A percentile compares a stretch with the other conserved stretches of the same genome.
Evolutionary conservation across 768 basidiomycete genomes (phyloP).

Genomic region (Amanita fuliginea): DNA sequence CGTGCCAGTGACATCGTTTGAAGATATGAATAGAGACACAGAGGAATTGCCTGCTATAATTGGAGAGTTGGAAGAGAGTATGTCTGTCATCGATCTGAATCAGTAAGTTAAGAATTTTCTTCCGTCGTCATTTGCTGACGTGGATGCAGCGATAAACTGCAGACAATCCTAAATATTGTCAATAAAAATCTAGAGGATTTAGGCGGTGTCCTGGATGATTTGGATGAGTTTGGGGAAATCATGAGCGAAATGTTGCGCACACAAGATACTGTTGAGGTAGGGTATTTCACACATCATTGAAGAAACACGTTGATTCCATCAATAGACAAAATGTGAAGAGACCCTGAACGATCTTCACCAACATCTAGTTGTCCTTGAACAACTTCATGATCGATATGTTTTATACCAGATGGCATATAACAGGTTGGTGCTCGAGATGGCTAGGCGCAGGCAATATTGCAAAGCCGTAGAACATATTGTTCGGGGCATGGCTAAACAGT

Average conservation of each 20-base stretch:
- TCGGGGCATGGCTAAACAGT: conserved; percentile 49
- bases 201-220: conserved; percentile 40
- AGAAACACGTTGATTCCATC: neutral
- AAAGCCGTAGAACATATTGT: conserved; percentile 59
- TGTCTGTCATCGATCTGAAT: conserved; percentile 37
- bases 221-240: conserved; percentile 71
- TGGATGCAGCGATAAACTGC: conserved; percentile 37
- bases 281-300: conserved; percentile 5
- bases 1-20: neutral
- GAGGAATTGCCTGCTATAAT: conserved; percentile 70
- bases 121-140: conserved; percentile 1
- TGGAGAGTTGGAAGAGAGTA: conserved; percentile 53
- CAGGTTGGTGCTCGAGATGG: conserved; percentile 65
- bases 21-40: conserved; percentile 76
- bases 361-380: conserved; percentile 49
- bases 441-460: conserved; percentile 52
- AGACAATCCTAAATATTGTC: conserved; percentile 27
- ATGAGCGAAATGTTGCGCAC: conserved; percentile 68
- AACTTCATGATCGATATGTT: conserved; percentile 55
- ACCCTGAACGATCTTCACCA: conserved; percentile 46
- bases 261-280: conserved; percentile 61
- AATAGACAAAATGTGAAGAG: conserved; percentile 39
- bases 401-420: conserved; percentile 65
- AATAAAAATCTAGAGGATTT: conserved; percentile 42
- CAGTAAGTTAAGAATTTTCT: conserved; percentile 32